phyloP scores from a whole-genome alignment of 1,139 yeast species.

The Candida smagusa region DNA sequence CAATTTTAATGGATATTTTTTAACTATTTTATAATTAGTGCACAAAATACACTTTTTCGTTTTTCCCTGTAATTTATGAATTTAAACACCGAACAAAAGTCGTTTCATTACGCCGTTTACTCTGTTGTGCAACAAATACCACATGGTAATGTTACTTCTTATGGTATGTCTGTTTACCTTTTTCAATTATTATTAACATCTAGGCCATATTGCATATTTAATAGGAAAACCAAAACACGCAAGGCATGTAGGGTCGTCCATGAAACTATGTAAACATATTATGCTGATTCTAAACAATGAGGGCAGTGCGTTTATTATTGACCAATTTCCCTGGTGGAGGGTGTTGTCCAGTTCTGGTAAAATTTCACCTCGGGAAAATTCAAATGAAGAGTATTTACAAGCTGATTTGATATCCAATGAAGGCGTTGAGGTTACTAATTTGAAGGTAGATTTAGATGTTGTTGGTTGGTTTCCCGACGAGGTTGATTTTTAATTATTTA shows the following conservation, averaged over 20 bases:
- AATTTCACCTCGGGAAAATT: slow-evolving; percentile 52
- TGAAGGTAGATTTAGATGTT: slow-evolving; percentile 39
- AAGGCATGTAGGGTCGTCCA: slow-evolving; percentile 69
- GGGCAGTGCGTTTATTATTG: slow-evolving; percentile 15
- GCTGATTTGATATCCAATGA: slow-evolving; percentile 45
- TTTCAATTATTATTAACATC: slow-evolving; percentile 9
- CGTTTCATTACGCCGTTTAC: slow-evolving; percentile 63
- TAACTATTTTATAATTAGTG: neutral
- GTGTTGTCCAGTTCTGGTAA: slow-evolving; percentile 61
- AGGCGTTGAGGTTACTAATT: slow-evolving; percentile 42
- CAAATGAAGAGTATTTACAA: slow-evolving; percentile 46
- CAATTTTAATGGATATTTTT: neutral
- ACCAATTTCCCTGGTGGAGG: slow-evolving; percentile 77
- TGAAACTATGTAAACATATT: slow-evolving; percentile 43
- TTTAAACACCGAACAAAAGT: slow-evolving; percentile 47
- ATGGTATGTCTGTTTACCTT: slow-evolving; percentile 35
- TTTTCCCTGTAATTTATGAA: slow-evolving; percentile 2
- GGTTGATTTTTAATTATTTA: slow-evolving; percentile 17
- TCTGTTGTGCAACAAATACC: slow-evolving; percentile 55
- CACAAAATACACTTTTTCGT: too few species aligned
- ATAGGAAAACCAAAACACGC: slow-evolving; percentile 63
- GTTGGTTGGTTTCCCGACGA: slow-evolving; percentile 74
- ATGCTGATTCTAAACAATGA: slow-evolving; percentile 21
- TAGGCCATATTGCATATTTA: slow-evolving; percentile 65
- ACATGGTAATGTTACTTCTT: slow-evolving; percentile 62